Evolutionary conservation across 2,329 filamentous ascomycete species (phyloP).

Genomic region (Calonectria pseudoturangicola): DNA sequence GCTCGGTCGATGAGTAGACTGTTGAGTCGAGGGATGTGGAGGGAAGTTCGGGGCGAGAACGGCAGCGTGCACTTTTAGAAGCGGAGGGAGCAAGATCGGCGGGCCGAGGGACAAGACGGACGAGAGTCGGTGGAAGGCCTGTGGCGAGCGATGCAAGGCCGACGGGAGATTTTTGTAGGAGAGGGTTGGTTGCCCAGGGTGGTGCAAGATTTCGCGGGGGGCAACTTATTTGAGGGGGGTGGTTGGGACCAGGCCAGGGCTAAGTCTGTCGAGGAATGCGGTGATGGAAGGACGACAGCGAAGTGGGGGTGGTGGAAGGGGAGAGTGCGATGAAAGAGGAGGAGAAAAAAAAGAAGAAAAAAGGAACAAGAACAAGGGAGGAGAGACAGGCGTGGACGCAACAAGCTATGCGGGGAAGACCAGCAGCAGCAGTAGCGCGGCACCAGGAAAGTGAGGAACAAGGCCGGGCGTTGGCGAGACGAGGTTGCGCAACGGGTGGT

Average conservation of each 20-base stretch:
- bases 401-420: not conserved
- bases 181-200: conserved; percentile 50
- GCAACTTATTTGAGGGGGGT: conserved; percentile 48
- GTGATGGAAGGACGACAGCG: conserved; percentile 33
- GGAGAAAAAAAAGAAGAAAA: not conserved
- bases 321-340: conserved; percentile 17
- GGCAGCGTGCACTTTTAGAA: conserved; percentile 9
- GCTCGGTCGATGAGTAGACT: conserved; percentile 3
- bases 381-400: not conserved
- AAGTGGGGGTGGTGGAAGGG: conserved; percentile 32
- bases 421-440: not conserved
- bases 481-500: conserved; percentile 6
- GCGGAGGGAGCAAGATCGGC: conserved; percentile 4
- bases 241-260: conserved; percentile 42
- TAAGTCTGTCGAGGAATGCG: conserved; percentile 39
- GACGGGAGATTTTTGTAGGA: conserved; percentile 44
- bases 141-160: conserved; percentile 51
- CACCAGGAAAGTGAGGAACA: not conserved
- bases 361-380: not conserved
- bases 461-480: not conserved
- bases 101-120: conserved; percentile 1
- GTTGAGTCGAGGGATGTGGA: conserved; percentile 20
- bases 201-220: conserved; percentile 55
- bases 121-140: conserved; percentile 35
- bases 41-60: conserved; percentile 10